These are phyloP conservation scores for Cryphonectria naterciae DNA, from an alignment of 2,329 filamentous ascomycete genomes.

Conservation along the genomic window DNA sequence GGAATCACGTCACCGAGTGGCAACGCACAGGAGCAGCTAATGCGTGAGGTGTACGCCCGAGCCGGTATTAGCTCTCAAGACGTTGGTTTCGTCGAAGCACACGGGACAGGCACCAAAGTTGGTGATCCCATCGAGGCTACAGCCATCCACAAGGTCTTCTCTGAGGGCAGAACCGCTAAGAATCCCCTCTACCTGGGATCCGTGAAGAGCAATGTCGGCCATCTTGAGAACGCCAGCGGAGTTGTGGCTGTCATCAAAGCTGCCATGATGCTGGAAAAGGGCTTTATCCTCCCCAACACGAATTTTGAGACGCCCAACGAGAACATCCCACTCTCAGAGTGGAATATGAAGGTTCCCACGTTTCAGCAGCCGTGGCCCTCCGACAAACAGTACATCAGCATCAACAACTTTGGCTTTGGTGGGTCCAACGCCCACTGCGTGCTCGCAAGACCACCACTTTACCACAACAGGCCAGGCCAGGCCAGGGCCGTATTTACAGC, in stretches of 20 bases:
- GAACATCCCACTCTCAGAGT: slow-evolving; percentile 26
- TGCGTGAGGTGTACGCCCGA: slow-evolving; percentile 30
- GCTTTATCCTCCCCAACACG: slow-evolving; percentile 35
- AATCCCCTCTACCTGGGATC: slow-evolving; percentile 31
- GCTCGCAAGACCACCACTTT: slow-evolving; percentile 30
- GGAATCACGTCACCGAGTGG: slow-evolving; percentile 40
- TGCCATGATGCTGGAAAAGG: slow-evolving; percentile 37
- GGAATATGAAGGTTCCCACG: slow-evolving; percentile 20
- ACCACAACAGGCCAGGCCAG: neutral
- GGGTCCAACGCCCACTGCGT: slow-evolving; percentile 39
- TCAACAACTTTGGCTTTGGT: slow-evolving; percentile 40
- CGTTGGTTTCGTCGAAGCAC: slow-evolving; percentile 34
- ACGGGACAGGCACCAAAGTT: slow-evolving; percentile 45
- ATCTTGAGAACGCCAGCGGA: slow-evolving; percentile 36
- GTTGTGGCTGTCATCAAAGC: slow-evolving; percentile 39
- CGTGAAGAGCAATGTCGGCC: slow-evolving; percentile 41
- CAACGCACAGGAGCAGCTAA: slow-evolving; percentile 32
- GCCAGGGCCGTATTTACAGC: slow-evolving; percentile 1
- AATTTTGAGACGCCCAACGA: slow-evolving; percentile 33
- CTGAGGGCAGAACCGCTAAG: neutral
- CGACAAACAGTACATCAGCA: slow-evolving; percentile 15
- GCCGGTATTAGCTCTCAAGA: slow-evolving; percentile 30
- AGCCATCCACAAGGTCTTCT: slow-evolving; percentile 36
- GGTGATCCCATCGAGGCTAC: slow-evolving; percentile 46
- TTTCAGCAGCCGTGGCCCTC: slow-evolving; percentile 24